These are phyloP conservation scores for Hypoxylon sp. DNA, from an alignment of 2,329 filamentous ascomycete species.

Conservation along the genomic window DNA sequence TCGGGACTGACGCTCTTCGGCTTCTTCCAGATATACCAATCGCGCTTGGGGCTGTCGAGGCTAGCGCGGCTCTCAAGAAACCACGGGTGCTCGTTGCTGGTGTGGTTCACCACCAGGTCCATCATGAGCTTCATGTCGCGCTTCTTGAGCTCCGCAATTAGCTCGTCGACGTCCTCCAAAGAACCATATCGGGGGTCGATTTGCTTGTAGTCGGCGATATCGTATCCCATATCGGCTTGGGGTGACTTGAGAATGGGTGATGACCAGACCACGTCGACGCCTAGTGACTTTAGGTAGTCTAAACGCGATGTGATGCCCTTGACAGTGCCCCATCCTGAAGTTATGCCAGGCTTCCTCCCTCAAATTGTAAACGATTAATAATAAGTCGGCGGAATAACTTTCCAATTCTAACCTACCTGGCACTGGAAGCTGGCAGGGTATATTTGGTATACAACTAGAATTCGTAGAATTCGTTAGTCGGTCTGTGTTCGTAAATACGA, in stretches of 20 bases:
- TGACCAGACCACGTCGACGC: conserved; percentile 75
- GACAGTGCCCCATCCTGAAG: conserved; percentile 69
- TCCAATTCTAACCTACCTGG: conserved; percentile 30
- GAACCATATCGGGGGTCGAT: conserved; percentile 76
- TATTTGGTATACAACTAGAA: conserved; percentile 40
- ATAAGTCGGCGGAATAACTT: neutral
- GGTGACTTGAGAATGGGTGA: conserved; percentile 76
- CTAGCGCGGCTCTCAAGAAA: conserved; percentile 75
- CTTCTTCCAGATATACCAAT: conserved; percentile 75
- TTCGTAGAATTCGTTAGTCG: neutral
- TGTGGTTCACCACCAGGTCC: conserved; percentile 84
- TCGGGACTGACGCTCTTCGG: conserved; percentile 66
- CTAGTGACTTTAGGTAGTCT: conserved; percentile 71
- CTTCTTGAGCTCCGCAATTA: conserved; percentile 71
- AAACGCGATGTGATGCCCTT: conserved; percentile 73
- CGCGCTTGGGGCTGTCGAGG: conserved; percentile 72
- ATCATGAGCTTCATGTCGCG: conserved; percentile 78
- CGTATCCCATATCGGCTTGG: conserved; percentile 78
- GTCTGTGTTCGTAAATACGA: neutral
- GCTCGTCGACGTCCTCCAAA: conserved; percentile 72
- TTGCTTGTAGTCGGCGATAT: conserved; percentile 75
- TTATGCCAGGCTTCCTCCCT: conserved; percentile 38
- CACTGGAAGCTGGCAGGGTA: conserved; percentile 42
- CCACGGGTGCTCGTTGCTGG: conserved; percentile 78
- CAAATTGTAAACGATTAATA: conserved; percentile 13